A percentile compares a stretch with the other conserved stretches of the same genome.
Conservation (phyloP, 805 yeast genomes). For the Geotrichum ghanense region DNA sequence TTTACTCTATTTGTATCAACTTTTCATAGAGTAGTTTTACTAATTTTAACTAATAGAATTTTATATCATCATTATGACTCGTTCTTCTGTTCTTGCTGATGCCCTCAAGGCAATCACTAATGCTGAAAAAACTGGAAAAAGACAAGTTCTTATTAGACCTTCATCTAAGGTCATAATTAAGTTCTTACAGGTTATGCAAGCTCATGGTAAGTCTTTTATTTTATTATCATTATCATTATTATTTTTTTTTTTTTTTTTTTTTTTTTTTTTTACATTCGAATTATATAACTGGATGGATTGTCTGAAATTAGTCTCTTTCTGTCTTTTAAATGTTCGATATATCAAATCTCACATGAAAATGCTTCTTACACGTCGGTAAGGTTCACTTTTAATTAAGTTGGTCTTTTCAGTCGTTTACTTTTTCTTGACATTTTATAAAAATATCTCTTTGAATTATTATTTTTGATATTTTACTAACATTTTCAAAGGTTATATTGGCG, state of each 20-base stretch:
- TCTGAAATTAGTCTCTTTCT: slow-evolving; percentile 80
- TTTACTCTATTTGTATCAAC: background rate
- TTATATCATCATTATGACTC: slow-evolving; percentile 77
- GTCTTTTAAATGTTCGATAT: slow-evolving; percentile 98
- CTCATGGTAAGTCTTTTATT: slow-evolving; percentile 58
- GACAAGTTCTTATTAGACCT: slow-evolving; percentile 97
- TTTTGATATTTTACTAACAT: background rate
- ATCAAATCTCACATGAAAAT: slow-evolving; percentile 27
- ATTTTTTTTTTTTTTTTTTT: background rate
- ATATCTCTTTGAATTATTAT: slow-evolving; percentile 3
- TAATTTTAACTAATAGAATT: background rate
- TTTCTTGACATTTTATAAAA: slow-evolving; percentile 22
- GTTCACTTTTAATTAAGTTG: slow-evolving; percentile 6
- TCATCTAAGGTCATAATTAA: slow-evolving; percentile 97
- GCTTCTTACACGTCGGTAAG: slow-evolving; percentile 28
- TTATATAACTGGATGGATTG: slow-evolving; percentile 96
- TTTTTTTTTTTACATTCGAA: slow-evolving; percentile 36
- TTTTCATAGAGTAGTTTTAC: slow-evolving; percentile 18
- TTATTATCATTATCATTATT: slow-evolving; percentile 6
- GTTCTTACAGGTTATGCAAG: slow-evolving; percentile 94
- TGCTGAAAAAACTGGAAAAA: slow-evolving; percentile 98
- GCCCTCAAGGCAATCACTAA: slow-evolving; percentile 97
- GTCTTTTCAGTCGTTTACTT: slow-evolving; percentile 25
- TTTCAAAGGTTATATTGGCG: slow-evolving; percentile 72
- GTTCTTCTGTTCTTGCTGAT: slow-evolving; percentile 97